Base-by-base conservation (phyloP, 1,284 basidiomycete genomes). In the Heliocybe sulcata region DNA sequence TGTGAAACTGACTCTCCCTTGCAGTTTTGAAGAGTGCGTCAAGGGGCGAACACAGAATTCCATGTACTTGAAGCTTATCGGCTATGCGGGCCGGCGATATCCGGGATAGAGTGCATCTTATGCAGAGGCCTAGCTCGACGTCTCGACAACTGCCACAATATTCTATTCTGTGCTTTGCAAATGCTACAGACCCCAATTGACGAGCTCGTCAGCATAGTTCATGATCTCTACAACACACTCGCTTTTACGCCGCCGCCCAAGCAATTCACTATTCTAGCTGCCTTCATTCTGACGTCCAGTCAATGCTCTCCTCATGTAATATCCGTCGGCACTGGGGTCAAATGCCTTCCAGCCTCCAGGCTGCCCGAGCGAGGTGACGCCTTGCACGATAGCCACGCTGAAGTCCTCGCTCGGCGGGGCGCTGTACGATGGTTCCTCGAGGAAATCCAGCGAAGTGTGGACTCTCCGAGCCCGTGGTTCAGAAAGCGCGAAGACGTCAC, bases 381-480 rank as follows among this genome's bases (percentile, higher is more conserved):
- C 1, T 60, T 98, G 25, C 92, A 96, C 64, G 94, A 98, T 64
- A 85, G 81, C 51, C 94, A 98, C 67, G 95, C 94, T 2, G 94
- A 98, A 69, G 80, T 96, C 16, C 76, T 97, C 14, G 92, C 92
- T 0, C 77, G 92, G 26, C 78, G 95, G 19, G 87, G 87, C 1
- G 84, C 89, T 1, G 66, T 89, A 35, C 78, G 83, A n/a, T 98
- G 92, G 92, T 71, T 94, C 48, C 67, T 94, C 25, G 80, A 85
- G 52, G 87, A 95, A 66, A 75, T 88, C 6, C 57, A 66, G 45
- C 70, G 82, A 51, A 65, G 38, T 48, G 56, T 55, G 19, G 51
- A 60, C 38, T 48, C 50, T 10, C 45, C 56, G 14, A 65, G 65
- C 2, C 45, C 60, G 3, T 85, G 81, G 82, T 72, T 87, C 3